Evolutionary conservation across 2,329 filamentous ascomycete genomes (phyloP), one percentile per base, ranked within the genome.

Genomic region (Ophiostoma ulmi): DNA sequence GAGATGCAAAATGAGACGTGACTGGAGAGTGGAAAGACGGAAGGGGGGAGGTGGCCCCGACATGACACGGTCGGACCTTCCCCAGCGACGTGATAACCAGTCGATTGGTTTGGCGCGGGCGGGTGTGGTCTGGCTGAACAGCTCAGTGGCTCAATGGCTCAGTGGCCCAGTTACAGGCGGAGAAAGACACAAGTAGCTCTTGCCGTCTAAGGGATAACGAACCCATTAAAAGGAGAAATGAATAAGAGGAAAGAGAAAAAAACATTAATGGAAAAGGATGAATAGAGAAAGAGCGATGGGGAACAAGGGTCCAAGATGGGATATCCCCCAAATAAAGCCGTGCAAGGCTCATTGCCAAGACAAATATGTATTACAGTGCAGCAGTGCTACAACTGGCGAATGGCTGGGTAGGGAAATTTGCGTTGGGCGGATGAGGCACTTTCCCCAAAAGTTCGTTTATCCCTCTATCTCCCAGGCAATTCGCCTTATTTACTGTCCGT

Each of bases 361-460:
- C 35, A 38, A 38, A 17, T 38, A 20, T 17, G 61, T 64, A 64
- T 64, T 64, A 64, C 61, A 14, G 35, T 64, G 35, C 61, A 38
- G 35, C n/a, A 39, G 63, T 65, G 36, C 63, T 65, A 39, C 35
- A 68, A 72, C 63, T 65, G 66, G 38, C 44, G 64, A 64, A 67
- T 69, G 70, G 68, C 67, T 64, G 58, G 52, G 58, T 55, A 55
- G 68, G 67, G 44, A 36, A 66, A 67, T 67, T 61, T 41, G 39
- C 55, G 31, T 69, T 22, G 38, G 61, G 20, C 11, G 44, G 39
- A 35, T 70, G 71, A 70, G 71, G 67, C 55, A 70, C 71, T 72
- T 72, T 71, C 70, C 70, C 67, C 65, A 48, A 71, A n/a, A 39
- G 38, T 36, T 63, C 52, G 58, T 69, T 58, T 65, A 67, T 67